phyloP scores from a whole-genome alignment of 1,284 basidiomycete species.

The Inonotus hispidus region DNA sequence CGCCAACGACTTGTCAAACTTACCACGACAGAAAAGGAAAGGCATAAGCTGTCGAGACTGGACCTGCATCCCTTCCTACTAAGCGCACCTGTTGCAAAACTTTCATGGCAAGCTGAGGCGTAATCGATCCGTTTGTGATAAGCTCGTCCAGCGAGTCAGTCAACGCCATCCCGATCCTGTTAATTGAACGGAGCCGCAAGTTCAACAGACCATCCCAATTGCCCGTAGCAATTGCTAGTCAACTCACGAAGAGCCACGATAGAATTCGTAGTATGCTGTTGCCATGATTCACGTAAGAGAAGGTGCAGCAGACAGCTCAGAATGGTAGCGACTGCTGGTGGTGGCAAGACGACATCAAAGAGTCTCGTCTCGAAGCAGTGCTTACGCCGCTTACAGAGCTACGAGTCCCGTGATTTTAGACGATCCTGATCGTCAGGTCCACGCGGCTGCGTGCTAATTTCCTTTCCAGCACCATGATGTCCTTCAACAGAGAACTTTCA shows the following conservation, averaged over 20 bases:
- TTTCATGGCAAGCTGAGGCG: constrained; percentile 96
- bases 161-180: constrained; percentile 92
- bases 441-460: too few species aligned
- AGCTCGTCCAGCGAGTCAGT: constrained; percentile 99
- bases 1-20: constrained; percentile 95
- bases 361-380: too few species aligned
- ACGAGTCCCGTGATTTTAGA: background rate
- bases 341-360: constrained; percentile 10
- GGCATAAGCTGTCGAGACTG: background rate
- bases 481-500: background rate
- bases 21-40: background rate
- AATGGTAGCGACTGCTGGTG: background rate
- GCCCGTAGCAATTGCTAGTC: background rate
- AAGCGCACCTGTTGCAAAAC: constrained; percentile 85
- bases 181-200: background rate
- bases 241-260: constrained; percentile 80
- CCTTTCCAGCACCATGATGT: background rate
- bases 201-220: background rate
- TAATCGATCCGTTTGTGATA: constrained; percentile 95
- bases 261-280: constrained; percentile 86
- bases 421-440: background rate
- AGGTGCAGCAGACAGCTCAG: background rate
- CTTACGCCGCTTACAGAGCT: background rate
- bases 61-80: constrained; percentile 20
- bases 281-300: constrained; percentile 44